These are phyloP conservation scores for Acidomyces sp. DNA, from an alignment of 495 filamentous ascomycete genomes.

Conservation along the genomic window DNA sequence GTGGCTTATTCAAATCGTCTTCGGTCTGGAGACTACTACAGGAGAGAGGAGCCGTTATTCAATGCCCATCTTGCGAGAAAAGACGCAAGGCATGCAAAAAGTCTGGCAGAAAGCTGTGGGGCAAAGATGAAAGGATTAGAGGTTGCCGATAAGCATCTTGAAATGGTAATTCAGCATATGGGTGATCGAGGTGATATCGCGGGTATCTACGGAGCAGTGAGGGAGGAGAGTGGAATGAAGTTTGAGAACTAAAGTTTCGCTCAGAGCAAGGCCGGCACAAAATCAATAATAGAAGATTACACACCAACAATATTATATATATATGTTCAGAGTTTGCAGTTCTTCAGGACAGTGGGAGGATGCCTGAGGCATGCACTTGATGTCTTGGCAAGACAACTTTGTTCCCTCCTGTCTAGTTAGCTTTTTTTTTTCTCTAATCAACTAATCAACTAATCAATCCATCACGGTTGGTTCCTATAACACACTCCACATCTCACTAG, in stretches of 20 bases:
- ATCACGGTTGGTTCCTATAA: too few species aligned
- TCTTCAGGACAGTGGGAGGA: too few species aligned
- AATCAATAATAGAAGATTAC: too few species aligned
- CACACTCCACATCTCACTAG: too few species aligned
- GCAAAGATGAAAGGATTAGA: constrained; percentile 50
- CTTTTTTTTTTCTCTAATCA: too few species aligned
- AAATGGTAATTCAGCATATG: constrained; percentile 53
- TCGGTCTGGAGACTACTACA: constrained; percentile 59
- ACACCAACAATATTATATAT: too few species aligned
- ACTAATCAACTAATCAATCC: too few species aligned
- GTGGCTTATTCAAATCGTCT: constrained; percentile 62
- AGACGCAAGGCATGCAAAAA: constrained; percentile 64
- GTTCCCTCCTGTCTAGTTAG: too few species aligned
- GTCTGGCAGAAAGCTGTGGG: constrained; percentile 50
- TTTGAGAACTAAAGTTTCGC: constrained; percentile 36
- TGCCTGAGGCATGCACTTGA: too few species aligned
- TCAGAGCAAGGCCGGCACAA: too few species aligned
- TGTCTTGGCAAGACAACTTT: too few species aligned
- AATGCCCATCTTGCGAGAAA: constrained; percentile 78
- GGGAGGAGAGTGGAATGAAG: constrained; percentile 54
- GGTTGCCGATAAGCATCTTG: constrained; percentile 55
- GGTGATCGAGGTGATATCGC: constrained; percentile 73
- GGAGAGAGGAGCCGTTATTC: constrained; percentile 64
- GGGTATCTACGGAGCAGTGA: constrained; percentile 65
- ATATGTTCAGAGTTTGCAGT: too few species aligned